Conservation (phyloP, 768 basidiomycete species). For the Tricholomella constricta region DNA sequence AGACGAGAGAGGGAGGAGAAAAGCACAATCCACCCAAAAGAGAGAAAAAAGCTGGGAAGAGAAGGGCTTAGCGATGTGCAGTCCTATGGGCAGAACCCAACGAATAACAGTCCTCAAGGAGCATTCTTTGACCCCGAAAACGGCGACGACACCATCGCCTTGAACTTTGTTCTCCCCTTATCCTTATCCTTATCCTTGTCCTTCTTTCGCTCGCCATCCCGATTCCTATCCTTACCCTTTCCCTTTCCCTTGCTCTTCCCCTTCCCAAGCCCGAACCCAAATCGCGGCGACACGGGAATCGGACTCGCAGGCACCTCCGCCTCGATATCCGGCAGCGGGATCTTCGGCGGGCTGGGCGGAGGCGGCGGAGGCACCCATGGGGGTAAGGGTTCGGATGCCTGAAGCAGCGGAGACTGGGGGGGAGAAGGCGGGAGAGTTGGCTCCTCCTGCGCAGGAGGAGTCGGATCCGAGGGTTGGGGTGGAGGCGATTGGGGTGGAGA, state of each 20-base stretch:
- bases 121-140: background rate
- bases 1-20: no score
- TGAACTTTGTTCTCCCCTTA: background rate
- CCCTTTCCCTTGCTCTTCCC: slow-evolving; percentile 16
- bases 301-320: background rate
- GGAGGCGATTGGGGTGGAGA: slow-evolving; percentile 1
- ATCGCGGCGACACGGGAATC: background rate
- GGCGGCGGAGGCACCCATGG: slow-evolving; percentile 15
- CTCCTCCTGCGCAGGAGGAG: no score
- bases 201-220: background rate
- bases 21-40: no score
- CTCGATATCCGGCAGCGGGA: slow-evolving; percentile 20
- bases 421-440: no score
- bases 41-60: no score
- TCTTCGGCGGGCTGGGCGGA: slow-evolving; percentile 13
- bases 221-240: no score
- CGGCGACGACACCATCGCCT: background rate
- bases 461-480: background rate
- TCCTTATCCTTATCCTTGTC: background rate
- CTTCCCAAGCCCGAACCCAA: slow-evolving; percentile 26
- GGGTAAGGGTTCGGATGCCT: slow-evolving; percentile 10
- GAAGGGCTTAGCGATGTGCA: no score
- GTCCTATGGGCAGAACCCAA: no score
- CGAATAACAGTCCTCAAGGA: no score
- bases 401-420: no score